Conservation (phyloP, 140 eudicot species). For the Erigeron philadelphicus region DNA sequence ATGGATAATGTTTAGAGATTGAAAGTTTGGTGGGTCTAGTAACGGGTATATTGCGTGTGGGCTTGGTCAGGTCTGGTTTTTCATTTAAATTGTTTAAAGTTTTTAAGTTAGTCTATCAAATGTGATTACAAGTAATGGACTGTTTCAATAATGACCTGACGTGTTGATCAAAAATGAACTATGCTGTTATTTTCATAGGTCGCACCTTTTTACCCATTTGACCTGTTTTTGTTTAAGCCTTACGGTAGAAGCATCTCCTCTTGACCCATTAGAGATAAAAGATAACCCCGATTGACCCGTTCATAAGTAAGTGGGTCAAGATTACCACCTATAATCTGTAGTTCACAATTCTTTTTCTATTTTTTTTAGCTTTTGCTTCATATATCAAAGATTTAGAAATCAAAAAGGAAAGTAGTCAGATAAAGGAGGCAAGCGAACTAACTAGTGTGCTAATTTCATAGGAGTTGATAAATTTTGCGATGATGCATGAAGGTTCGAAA, state of each 20-base stretch:
- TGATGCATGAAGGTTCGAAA: slow-evolving; percentile 70
- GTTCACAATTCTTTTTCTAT: background rate
- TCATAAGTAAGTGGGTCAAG: background rate
- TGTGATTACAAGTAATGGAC: slow-evolving; percentile 9
- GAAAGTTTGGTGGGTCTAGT: background rate
- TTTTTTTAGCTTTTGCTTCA: background rate
- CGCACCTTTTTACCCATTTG: background rate
- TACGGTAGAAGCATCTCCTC: background rate
- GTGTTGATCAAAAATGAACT: background rate
- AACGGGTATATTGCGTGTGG: background rate
- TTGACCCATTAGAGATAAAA: background rate
- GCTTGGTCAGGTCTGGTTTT: background rate
- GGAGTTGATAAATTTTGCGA: slow-evolving; percentile 71
- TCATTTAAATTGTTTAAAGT: too few relatives aligned
- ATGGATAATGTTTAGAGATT: background rate
- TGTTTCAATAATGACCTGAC: background rate
- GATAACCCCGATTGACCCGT: slow-evolving; percentile 8
- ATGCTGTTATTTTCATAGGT: background rate
- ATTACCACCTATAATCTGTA: background rate
- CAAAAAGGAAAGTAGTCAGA: background rate
- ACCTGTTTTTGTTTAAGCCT: background rate
- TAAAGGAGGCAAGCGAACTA: slow-evolving; percentile 15
- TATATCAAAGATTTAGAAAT: background rate
- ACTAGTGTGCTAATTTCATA: slow-evolving; percentile 28
- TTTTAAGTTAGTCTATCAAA: background rate